Evolutionary conservation across 345 rosid genomes (phyloP).

Genomic region (Excoecaria agallocha): DNA sequence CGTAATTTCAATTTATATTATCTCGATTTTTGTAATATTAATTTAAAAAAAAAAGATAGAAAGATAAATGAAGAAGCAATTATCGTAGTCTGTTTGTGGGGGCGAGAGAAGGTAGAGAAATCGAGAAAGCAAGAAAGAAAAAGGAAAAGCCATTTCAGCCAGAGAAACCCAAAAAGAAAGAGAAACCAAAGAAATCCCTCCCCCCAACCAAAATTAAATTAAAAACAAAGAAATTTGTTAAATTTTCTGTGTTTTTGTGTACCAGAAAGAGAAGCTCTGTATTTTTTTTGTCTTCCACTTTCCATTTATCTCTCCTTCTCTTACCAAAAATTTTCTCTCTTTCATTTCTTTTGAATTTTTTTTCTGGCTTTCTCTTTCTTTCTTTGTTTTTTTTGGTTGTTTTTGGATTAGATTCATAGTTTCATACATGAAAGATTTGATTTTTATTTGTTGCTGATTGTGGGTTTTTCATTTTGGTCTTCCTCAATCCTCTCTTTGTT

Average conservation of each 20-base stretch:
- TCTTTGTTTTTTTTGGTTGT: constrained; percentile 1
- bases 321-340: constrained; percentile 17
- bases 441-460: background rate
- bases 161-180: constrained; percentile 18
- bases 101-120: constrained; percentile 40
- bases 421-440: background rate
- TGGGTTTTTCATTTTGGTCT: background rate
- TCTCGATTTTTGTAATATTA: background rate
- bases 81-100: constrained; percentile 36
- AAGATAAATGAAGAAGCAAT: constrained; percentile 15
- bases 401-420: background rate
- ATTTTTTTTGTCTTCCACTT: constrained; percentile 28
- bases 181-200: background rate
- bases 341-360: constrained; percentile 14
- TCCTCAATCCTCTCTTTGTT: background rate
- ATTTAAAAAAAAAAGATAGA: background rate
- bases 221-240: too few relatives aligned
- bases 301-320: constrained; percentile 16
- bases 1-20: background rate
- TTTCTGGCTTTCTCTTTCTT: constrained; percentile 9
- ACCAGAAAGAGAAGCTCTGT: constrained; percentile 32
- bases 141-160: constrained; percentile 31
- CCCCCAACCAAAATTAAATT: background rate
- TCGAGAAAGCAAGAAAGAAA: constrained; percentile 25
- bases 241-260: constrained; percentile 16